These are phyloP conservation scores for Plasmopara viticola DNA, from an alignment of 352 stramenopile species.

Conservation along the genomic window DNA sequence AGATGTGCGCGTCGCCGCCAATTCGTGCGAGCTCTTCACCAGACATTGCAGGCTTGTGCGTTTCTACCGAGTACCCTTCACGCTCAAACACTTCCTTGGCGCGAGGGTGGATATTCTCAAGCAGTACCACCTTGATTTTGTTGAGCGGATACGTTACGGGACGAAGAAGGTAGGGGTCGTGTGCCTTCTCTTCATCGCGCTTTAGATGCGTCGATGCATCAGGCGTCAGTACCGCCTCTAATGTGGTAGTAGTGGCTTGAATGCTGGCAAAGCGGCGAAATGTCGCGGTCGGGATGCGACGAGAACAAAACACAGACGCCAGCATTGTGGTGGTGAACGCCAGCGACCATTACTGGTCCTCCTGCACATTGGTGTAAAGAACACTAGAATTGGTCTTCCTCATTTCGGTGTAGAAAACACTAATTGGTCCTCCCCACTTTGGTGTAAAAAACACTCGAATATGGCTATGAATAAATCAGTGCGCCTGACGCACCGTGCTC, in stretches of 20 bases:
- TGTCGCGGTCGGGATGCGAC: conserved; percentile 9
- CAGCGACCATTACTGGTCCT: no score
- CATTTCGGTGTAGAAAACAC: neutral
- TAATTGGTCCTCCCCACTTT: neutral
- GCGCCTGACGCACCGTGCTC: no score
- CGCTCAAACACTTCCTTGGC: conserved; percentile 71
- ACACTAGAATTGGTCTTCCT: neutral
- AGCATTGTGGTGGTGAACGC: conserved; percentile 26
- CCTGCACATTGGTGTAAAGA: neutral
- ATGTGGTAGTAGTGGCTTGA: conserved; percentile 22
- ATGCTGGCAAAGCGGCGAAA: conserved; percentile 29
- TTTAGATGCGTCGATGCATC: conserved; percentile 9
- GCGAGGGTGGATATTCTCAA: conserved; percentile 81
- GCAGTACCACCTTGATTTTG: conserved; percentile 78
- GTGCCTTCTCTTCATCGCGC: conserved; percentile 8
- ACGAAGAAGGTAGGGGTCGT: conserved; percentile 45
- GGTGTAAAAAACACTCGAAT: no score
- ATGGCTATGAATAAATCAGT: no score
- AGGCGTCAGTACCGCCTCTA: conserved; percentile 14
- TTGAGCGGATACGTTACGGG: conserved; percentile 70
- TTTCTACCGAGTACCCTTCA: conserved; percentile 72
- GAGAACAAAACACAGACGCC: conserved; percentile 27
- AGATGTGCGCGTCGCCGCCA: conserved; percentile 65
- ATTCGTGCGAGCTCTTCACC: conserved; percentile 67
- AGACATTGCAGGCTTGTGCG: conserved; percentile 67